phyloP scores from a whole-genome alignment of 169 alveolate species.

The Babesia sp. region DNA sequence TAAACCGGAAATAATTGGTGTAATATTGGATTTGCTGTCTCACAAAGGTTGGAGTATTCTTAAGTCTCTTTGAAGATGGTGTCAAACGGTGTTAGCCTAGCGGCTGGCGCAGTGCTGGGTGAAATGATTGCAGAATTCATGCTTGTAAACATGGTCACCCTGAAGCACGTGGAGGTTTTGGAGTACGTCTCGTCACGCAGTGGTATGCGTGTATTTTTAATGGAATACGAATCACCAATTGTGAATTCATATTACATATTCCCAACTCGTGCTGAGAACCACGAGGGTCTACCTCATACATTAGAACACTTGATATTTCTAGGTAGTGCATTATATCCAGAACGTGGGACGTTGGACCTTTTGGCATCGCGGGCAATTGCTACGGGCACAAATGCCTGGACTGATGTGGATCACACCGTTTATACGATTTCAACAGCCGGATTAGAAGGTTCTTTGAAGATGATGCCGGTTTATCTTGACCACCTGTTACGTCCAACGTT shows the following conservation, averaged over 20 bases:
- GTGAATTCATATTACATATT: slow-evolving; percentile 68
- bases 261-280: slow-evolving; percentile 80
- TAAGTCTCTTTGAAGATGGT: too few relatives aligned
- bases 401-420: slow-evolving; percentile 80
- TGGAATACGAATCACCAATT: slow-evolving; percentile 64
- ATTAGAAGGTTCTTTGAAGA: slow-evolving; percentile 79
- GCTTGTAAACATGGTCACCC: slow-evolving; percentile 10
- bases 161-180: slow-evolving; percentile 41
- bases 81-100: not conserved
- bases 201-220: slow-evolving; percentile 50
- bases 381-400: slow-evolving; percentile 89
- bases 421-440: slow-evolving; percentile 85
- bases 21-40: too few relatives aligned
- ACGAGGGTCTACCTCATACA: slow-evolving; percentile 88
- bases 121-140: slow-evolving; percentile 18
- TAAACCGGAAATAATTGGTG: too few relatives aligned
- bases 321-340: slow-evolving; percentile 81
- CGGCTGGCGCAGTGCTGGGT: not conserved
- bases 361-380: slow-evolving; percentile 79
- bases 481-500: slow-evolving; percentile 80
- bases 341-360: slow-evolving; percentile 80
- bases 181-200: slow-evolving; percentile 46
- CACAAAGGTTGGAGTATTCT: too few relatives aligned
- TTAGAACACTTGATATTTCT: slow-evolving; percentile 84
- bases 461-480: slow-evolving; percentile 84